Evolutionary conservation across 2,329 filamentous ascomycete genomes (phyloP).

Genomic region (Aspergillus jensenii): DNA sequence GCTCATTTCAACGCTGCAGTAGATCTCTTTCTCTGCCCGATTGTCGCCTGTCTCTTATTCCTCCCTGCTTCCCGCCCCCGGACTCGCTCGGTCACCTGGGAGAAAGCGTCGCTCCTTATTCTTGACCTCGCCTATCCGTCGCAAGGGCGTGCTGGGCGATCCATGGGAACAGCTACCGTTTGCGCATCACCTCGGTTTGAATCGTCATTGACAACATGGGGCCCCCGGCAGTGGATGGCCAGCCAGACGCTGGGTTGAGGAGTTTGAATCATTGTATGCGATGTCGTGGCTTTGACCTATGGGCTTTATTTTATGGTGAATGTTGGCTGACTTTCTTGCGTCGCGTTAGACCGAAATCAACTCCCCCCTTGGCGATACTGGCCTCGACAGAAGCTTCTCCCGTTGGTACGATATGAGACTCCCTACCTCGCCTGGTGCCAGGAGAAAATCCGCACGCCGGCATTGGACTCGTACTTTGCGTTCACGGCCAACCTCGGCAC

Average conservation of each 20-base stretch:
- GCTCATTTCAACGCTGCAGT: background rate
- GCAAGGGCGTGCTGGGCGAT: slow-evolving; percentile 7
- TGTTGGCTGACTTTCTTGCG: slow-evolving; percentile 14
- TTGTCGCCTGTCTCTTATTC: background rate
- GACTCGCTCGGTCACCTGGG: background rate
- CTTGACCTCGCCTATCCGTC: background rate
- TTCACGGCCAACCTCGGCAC: slow-evolving; percentile 95
- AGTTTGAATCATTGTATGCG: slow-evolving; percentile 72
- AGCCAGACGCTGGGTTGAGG: slow-evolving; percentile 67
- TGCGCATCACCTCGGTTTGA: slow-evolving; percentile 20
- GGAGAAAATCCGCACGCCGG: slow-evolving; percentile 72
- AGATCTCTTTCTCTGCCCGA: slow-evolving; percentile 1
- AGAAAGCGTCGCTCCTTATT: background rate
- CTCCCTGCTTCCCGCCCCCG: background rate
- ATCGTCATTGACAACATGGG: slow-evolving; percentile 33
- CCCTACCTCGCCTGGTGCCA: slow-evolving; percentile 89
- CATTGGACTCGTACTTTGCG: slow-evolving; percentile 94
- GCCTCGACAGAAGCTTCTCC: slow-evolving; percentile 77
- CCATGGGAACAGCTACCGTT: slow-evolving; percentile 23
- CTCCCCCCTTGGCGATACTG: slow-evolving; percentile 87
- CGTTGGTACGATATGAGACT: slow-evolving; percentile 90
- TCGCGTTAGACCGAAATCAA: slow-evolving; percentile 68
- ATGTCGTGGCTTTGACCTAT: background rate
- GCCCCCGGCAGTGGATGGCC: slow-evolving; percentile 33
- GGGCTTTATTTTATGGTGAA: background rate